Base-by-base conservation (phyloP, 1,139 yeast genomes). In the Yamadazyma taylorii region DNA sequence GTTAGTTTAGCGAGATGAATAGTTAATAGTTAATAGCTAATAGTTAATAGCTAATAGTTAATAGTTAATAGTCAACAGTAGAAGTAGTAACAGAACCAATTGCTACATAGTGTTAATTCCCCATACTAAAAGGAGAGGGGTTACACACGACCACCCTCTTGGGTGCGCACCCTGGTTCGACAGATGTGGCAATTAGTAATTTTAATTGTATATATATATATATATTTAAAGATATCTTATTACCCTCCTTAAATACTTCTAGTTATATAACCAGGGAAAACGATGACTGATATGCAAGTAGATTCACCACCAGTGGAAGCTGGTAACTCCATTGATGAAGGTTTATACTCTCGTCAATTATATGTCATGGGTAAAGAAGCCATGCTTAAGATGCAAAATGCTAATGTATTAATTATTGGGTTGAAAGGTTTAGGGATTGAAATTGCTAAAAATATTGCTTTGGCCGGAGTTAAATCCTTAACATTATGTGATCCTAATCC, bases 291-390 rank as follows among this genome's bases (percentile, higher is more conserved):
- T 30, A 78, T 78, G 82, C 82, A 77, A 60, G 65, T 78, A 33
- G 84, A 80, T 52, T 61, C 74, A 27, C 81, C 81, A 37, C 66
- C 70, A 23, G 70, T 64, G 37, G 62, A 51, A 29, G 51, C 59
- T 15, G 70, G 63, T 37, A 62, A 51, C 30, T 52, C 59, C 17
- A 90, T 92, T 54, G 98, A 92, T 60, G 98, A 92, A 72, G 78
- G 95, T 41, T 75, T 92, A 53, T 92, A 92, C 73, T 89, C 97
- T 34, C 88, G 98, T 62, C 98, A 92, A 67, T 77, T 92, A 61
- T 88, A 89, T 52, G 97, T 89, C 39, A 66, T 89, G 52, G 97
- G 97, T 41, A 86, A 87, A 55, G 98, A 92, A 51, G 99, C 99
- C 38, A 92, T 92, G 99, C 73, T 90, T 54, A 86, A 88, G 61